Evolutionary conservation across 495 filamentous ascomycete genomes (phyloP).

Genomic region (Tirmania nivea): DNA sequence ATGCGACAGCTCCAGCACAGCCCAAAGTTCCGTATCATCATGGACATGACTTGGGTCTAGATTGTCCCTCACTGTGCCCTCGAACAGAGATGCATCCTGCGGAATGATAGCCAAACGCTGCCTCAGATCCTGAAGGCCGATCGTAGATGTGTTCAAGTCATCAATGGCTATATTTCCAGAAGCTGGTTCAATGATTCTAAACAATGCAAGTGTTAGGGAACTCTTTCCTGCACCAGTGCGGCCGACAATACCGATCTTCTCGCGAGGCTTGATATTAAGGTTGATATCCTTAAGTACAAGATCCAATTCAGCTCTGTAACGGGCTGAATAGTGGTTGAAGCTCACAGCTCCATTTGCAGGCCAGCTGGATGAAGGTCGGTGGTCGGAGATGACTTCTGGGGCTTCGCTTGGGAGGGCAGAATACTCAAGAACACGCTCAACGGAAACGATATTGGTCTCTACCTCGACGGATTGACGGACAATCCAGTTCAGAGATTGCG

Average conservation of each 20-base stretch:
- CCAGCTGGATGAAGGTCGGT: conserved; percentile 76
- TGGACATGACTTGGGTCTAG: conserved; percentile 87
- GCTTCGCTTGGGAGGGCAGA: conserved; percentile 84
- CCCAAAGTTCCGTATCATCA: conserved; percentile 95
- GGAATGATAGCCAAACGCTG: conserved; percentile 91
- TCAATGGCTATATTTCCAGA: conserved; percentile 75
- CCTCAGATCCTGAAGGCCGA: conserved; percentile 74
- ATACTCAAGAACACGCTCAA: conserved; percentile 95
- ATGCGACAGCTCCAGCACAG: conserved; percentile 82
- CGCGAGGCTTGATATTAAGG: conserved; percentile 75
- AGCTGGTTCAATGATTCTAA: conserved; percentile 80
- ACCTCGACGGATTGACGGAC: conserved; percentile 97
- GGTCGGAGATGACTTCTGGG: conserved; percentile 75
- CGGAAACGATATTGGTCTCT: conserved; percentile 97
- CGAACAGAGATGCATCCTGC: conserved; percentile 92
- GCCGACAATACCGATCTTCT: conserved; percentile 96
- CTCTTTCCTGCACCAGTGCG: conserved; percentile 94
- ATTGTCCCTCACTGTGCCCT: conserved; percentile 89
- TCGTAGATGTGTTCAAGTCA: conserved; percentile 64
- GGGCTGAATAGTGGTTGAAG: conserved; percentile 81
- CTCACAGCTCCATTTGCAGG: conserved; percentile 74
- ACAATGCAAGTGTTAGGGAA: conserved; percentile 77
- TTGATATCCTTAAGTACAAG: conserved; percentile 82
- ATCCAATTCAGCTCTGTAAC: conserved; percentile 74
- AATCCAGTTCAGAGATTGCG: conserved; percentile 97